These are phyloP conservation scores for Exutisphaerella laricina DNA, from an alignment of 2,329 filamentous ascomycete genomes.

Conservation along the genomic window DNA sequence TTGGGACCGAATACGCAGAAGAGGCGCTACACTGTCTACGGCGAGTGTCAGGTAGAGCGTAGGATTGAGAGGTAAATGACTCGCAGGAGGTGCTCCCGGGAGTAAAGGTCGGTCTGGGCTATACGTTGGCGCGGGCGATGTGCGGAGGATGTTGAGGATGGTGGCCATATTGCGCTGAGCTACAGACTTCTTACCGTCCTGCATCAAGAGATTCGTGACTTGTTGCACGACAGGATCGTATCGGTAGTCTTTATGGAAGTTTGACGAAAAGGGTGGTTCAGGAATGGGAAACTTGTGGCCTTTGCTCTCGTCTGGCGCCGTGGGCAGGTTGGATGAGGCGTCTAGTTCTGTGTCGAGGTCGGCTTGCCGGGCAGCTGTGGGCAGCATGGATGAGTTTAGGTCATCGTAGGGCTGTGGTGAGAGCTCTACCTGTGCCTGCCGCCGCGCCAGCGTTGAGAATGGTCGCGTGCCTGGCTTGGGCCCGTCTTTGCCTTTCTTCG, in stretches of 20 bases:
- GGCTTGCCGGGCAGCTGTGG: constrained; percentile 24
- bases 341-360: constrained; percentile 17
- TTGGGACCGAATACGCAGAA: constrained; percentile 71
- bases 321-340: constrained; percentile 11
- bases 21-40: constrained; percentile 85
- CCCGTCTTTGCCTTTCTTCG: constrained; percentile 36
- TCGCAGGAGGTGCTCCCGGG: constrained; percentile 66
- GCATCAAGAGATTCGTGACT: constrained; percentile 86
- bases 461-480: constrained; percentile 41
- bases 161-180: constrained; percentile 89
- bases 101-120: constrained; percentile 66
- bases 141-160: constrained; percentile 78
- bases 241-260: constrained; percentile 65
- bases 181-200: constrained; percentile 78
- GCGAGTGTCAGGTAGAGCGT: constrained; percentile 83
- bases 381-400: constrained; percentile 27
- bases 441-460: constrained; percentile 53
- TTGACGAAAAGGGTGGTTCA: constrained; percentile 57
- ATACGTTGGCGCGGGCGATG: constrained; percentile 69
- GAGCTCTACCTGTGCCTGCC: constrained; percentile 21
- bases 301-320: constrained; percentile 40
- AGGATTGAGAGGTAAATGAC: constrained; percentile 81
- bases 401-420: constrained; percentile 5
- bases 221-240: constrained; percentile 83
- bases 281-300: constrained; percentile 79